Conservation (phyloP, 768 basidiomycete species). For the Termitomyces sp. region DNA sequence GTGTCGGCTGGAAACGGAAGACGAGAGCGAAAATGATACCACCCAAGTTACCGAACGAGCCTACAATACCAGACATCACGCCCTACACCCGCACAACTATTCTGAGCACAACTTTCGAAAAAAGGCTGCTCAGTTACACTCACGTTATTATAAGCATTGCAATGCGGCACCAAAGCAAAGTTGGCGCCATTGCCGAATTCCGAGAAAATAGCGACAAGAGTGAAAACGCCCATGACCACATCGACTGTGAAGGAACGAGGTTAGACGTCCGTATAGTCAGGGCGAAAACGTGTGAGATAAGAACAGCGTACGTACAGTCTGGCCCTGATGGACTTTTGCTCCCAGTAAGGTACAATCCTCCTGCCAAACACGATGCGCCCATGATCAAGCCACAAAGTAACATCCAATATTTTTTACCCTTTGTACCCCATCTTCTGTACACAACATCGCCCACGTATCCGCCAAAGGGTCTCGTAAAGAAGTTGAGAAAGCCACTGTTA, state of each 20-base stretch:
- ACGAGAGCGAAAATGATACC: slow-evolving; percentile 45
- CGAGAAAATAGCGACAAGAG: slow-evolving; percentile 33
- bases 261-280: neutral
- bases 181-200: slow-evolving; percentile 47
- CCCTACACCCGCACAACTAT: slow-evolving; percentile 14
- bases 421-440: slow-evolving; percentile 37
- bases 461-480: slow-evolving; percentile 44
- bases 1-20: slow-evolving; percentile 37
- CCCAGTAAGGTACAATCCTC: slow-evolving; percentile 36
- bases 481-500: slow-evolving; percentile 43
- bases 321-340: slow-evolving; percentile 19
- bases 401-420: slow-evolving; percentile 45
- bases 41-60: slow-evolving; percentile 33
- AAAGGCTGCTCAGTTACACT: neutral
- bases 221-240: slow-evolving; percentile 35
- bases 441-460: slow-evolving; percentile 43
- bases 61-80: slow-evolving; percentile 32
- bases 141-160: slow-evolving; percentile 33
- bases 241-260: slow-evolving; percentile 16
- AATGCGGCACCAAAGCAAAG: slow-evolving; percentile 47
- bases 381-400: slow-evolving; percentile 37
- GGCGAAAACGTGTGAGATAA: neutral
- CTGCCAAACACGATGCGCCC: slow-evolving; percentile 37
- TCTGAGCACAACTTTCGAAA: neutral
- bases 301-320: slow-evolving; percentile 25